These are phyloP conservation scores for Aspergillus clavatus DNA, from an alignment of 2,329 filamentous ascomycete species.

Conservation along the genomic window DNA sequence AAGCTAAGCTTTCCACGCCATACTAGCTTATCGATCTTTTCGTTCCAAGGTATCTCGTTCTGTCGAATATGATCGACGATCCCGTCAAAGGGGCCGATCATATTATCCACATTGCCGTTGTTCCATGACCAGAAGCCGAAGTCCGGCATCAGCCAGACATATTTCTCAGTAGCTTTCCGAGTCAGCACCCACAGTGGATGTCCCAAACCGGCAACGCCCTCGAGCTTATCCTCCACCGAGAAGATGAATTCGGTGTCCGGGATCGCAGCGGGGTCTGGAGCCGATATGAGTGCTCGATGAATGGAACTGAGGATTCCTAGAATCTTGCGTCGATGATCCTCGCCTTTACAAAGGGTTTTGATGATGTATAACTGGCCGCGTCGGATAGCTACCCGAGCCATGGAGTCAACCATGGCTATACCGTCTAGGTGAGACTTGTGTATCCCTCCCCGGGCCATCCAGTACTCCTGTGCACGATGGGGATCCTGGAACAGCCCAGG, in stretches of 20 bases:
- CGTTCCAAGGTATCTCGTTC: conserved; percentile 15
- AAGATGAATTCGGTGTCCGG: conserved; percentile 44
- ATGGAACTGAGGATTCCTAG: conserved; percentile 39
- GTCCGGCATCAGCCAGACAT: conserved; percentile 46
- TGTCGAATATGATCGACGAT: conserved; percentile 18
- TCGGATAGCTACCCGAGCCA: conserved; percentile 24
- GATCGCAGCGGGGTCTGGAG: conserved; percentile 23
- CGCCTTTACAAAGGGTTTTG: conserved; percentile 18
- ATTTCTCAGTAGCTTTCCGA: conserved; percentile 27
- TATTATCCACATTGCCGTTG: conserved; percentile 14
- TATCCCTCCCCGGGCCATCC: conserved; percentile 14
- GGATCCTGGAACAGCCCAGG: conserved; percentile 27
- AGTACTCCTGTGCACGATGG: conserved; percentile 17
- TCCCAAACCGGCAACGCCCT: conserved; percentile 31
- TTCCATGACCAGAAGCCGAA: conserved; percentile 48
- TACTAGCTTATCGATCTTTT: conserved; percentile 37
- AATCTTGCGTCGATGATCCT: conserved; percentile 24
- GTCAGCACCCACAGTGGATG: conserved; percentile 38
- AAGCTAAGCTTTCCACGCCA: conserved; percentile 42
- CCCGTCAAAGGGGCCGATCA: conserved; percentile 20
- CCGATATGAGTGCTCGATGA: conserved; percentile 38
- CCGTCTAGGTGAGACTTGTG: conserved; percentile 14
- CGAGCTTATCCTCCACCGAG: conserved; percentile 31
- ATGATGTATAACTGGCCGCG: conserved; percentile 24
- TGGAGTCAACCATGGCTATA: conserved; percentile 20